These are phyloP conservation scores for Seminavis robusta DNA, from an alignment of 108 stramenopile species.

Conservation along the genomic window DNA sequence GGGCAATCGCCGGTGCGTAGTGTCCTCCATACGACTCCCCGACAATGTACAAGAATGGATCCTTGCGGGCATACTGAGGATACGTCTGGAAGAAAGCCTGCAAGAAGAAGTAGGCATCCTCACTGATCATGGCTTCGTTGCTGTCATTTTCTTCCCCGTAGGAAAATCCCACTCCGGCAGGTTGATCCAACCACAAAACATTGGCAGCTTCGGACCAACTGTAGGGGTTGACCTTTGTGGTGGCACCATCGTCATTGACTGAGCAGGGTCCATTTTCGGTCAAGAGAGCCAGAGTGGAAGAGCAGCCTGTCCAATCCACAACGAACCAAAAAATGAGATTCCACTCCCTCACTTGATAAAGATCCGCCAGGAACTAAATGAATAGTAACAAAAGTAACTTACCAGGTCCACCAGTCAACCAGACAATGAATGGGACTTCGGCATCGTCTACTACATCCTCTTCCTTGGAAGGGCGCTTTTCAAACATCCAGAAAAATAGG, in stretches of 20 bases:
- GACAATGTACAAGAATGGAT: slow-evolving; percentile 73
- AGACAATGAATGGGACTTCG: slow-evolving; percentile 81
- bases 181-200: slow-evolving; percentile 97
- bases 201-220: slow-evolving; percentile 94
- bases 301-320: slow-evolving; percentile 63
- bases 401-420: slow-evolving; percentile 94
- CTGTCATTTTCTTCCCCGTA: slow-evolving; percentile 81
- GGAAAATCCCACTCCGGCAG: slow-evolving; percentile 95
- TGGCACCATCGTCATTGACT: slow-evolving; percentile 84
- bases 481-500: slow-evolving; percentile 96
- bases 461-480: slow-evolving; percentile 58
- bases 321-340: slow-evolving; percentile 64
- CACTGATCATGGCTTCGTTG: slow-evolving; percentile 88
- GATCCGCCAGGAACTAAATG: no score
- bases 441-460: slow-evolving; percentile 13
- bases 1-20: slow-evolving; percentile 91
- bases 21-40: slow-evolving; percentile 96
- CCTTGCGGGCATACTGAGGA: slow-evolving; percentile 75
- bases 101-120: slow-evolving; percentile 95
- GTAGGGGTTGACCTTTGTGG: slow-evolving; percentile 84
- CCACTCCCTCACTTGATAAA: no score
- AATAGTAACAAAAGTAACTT: slow-evolving; percentile 69
- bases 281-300: slow-evolving; percentile 85
- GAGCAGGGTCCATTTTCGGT: slow-evolving; percentile 96
- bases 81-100: slow-evolving; percentile 86